Percentiles rank a stretch among this genome's conserved stretches.
These are phyloP conservation scores for Podaxis rugospora DNA, from an alignment of 768 basidiomycete species.

Conservation along the genomic window DNA sequence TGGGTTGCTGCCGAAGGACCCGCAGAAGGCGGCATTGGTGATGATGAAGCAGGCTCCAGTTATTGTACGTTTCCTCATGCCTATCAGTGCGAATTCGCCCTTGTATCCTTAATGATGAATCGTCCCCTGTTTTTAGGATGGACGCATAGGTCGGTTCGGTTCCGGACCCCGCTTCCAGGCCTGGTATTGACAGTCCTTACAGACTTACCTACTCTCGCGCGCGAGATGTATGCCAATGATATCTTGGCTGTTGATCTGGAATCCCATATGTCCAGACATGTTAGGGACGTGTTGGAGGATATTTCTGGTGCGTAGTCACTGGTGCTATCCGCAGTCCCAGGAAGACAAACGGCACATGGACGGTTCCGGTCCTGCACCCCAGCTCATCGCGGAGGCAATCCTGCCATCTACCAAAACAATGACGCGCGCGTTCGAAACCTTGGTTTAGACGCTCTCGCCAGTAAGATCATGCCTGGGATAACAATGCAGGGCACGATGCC, in stretches of 20 bases:
- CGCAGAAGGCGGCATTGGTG: conserved; percentile 49
- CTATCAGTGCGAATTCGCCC: not conserved
- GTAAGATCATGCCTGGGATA: conserved; percentile 23
- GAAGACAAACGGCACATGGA: conserved; percentile 6
- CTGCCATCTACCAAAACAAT: conserved; percentile 24
- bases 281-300: conserved; percentile 85
- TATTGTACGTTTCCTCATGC: conserved; percentile 48
- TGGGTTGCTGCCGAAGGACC: conserved; percentile 53
- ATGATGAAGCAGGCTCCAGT: conserved; percentile 63
- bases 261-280: conserved; percentile 55
- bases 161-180: not conserved
- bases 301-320: conserved; percentile 71
- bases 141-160: conserved; percentile 52
- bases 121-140: conserved; percentile 42
- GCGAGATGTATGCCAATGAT: conserved; percentile 66
- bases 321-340: not conserved
- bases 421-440: conserved; percentile 7
- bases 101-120: not conserved
- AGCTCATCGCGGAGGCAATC: conserved; percentile 18
- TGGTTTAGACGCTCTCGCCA: conserved; percentile 15
- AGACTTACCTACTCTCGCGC: conserved; percentile 75
- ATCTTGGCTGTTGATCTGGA: conserved; percentile 68
- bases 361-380: conserved; percentile 11
- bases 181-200: not conserved
- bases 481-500: conserved; percentile 26